Evolutionary conservation across 139 green algal genomes (phyloP).

Genomic region (Coelastrella sp.): DNA sequence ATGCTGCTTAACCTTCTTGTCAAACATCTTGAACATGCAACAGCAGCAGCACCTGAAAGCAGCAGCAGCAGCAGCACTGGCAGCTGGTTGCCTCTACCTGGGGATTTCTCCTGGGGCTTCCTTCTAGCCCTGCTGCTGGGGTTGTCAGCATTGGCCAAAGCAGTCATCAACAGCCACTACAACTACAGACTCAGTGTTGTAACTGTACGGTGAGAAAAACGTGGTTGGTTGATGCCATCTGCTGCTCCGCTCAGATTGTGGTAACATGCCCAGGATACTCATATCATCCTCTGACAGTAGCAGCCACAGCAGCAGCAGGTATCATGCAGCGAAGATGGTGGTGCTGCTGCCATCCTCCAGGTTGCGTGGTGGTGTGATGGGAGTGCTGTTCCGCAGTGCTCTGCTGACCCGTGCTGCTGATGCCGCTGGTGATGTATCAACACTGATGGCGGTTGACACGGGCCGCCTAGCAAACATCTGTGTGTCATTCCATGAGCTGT

Average conservation of each 20-base stretch:
- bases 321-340: background rate
- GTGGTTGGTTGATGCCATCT: background rate
- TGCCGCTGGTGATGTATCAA: conserved; percentile 51
- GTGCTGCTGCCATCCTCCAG: conserved; percentile 39
- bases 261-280: background rate
- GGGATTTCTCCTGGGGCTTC: conserved; percentile 27
- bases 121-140: conserved; percentile 41
- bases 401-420: conserved; percentile 54
- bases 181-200: conserved; percentile 60
- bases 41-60: conserved; percentile 50
- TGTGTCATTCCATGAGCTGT: conserved; percentile 86
- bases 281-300: background rate
- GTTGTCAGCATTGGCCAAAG: conserved; percentile 45
- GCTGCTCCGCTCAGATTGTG: background rate
- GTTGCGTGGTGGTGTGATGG: conserved; percentile 74
- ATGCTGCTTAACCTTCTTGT: conserved; percentile 86
- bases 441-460: conserved; percentile 75
- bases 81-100: conserved; percentile 7
- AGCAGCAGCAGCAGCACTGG: background rate
- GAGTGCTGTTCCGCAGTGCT: conserved; percentile 71
- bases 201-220: conserved; percentile 14
- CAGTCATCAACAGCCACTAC: conserved; percentile 79
- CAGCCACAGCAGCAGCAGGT: background rate
- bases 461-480: conserved; percentile 80
- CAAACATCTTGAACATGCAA: conserved; percentile 55